Base-by-base conservation (phyloP, 78 protist genomes). In the Dictyostelium purpureum region DNA sequence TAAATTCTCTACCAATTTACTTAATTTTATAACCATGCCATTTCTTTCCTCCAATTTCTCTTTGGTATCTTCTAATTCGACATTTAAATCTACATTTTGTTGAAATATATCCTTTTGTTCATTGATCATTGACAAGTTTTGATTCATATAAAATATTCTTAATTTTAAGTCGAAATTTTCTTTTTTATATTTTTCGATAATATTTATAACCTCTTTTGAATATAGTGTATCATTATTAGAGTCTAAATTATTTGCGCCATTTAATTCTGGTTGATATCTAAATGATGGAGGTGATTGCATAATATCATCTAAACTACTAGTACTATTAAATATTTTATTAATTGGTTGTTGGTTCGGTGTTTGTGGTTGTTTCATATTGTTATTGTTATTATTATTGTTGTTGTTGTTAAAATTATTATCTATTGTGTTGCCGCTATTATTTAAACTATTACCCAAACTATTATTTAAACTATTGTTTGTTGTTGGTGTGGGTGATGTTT, bases 141-240 rank as follows among this genome's bases (percentile, higher is more conserved):
- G 24, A 21, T 71, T 35, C 78, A 71, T 71, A 37, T 71, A 71
- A 12, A 71, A 71, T 19, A 71, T 33, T 11, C 78, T 24, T 57
- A 71, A 43, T 18, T 71, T 71, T 43, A 71, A 71, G 43, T 71
- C 78, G 24, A 71, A 71, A 33, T 71, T 71, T 19, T 71, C 78
- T 31, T 67, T 67, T 19, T 67, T 67, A 33, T 63, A 63, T 19
- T 38, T 67, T 67, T 18, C 49, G 37, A 67, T 35, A 4, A 49
- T 37, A 19, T 67, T 38, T 21, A 67, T 38, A 6, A 38, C 28
- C 4, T 38, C 49, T 67, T 35, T 38, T 14, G 54, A 49, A 14
- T 49, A 49, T 11, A n/a, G n/a, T n/a, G n/a, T 49, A 49, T 49
- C 54, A 49, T 49, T 49, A 49, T 49, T 49, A 49, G 7, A 7